phyloP scores from a whole-genome alignment of 495 filamentous ascomycete genomes.

The Annulohypoxylon bovei region DNA sequence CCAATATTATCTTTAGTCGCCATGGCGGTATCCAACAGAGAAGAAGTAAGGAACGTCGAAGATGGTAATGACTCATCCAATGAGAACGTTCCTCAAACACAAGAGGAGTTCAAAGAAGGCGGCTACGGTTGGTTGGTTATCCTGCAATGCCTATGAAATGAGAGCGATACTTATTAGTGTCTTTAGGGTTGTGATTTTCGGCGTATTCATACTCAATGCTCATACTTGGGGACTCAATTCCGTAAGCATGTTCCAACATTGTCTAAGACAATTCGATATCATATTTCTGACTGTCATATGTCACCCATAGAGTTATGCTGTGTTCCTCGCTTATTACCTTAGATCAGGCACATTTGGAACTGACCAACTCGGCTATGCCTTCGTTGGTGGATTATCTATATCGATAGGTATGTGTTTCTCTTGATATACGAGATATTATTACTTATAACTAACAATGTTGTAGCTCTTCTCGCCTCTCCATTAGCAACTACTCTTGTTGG shows the following conservation, averaged over 20 bases:
- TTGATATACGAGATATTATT: slow-evolving; percentile 22
- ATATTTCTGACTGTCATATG: slow-evolving; percentile 7
- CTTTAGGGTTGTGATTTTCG: slow-evolving; percentile 61
- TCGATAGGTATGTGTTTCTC: slow-evolving; percentile 54
- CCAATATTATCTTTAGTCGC: neutral
- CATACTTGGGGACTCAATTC: slow-evolving; percentile 70
- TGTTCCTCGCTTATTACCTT: slow-evolving; percentile 78
- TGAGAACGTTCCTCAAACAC: slow-evolving; percentile 14
- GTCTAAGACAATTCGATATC: neutral
- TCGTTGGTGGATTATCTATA: slow-evolving; percentile 76
- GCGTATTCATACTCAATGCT: slow-evolving; percentile 63
- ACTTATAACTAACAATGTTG: slow-evolving; percentile 51
- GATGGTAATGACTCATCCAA: slow-evolving; percentile 17
- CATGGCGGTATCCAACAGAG: slow-evolving; percentile 22
- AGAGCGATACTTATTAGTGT: slow-evolving; percentile 7
- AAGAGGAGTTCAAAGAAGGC: slow-evolving; percentile 54
- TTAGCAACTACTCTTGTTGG: slow-evolving; percentile 69
- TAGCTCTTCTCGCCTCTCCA: slow-evolving; percentile 71
- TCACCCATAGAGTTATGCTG: slow-evolving; percentile 65
- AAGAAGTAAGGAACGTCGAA: neutral
- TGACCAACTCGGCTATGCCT: slow-evolving; percentile 71
- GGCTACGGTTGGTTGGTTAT: slow-evolving; percentile 58
- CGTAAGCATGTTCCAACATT: slow-evolving; percentile 46
- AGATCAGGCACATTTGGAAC: slow-evolving; percentile 66
- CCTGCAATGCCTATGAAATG: neutral